A percentile compares a stretch with the other conserved stretches of the same genome.
These are phyloP conservation scores for Closterium sp. DNA, from an alignment of 139 green algal genomes.

Conservation along the genomic window DNA sequence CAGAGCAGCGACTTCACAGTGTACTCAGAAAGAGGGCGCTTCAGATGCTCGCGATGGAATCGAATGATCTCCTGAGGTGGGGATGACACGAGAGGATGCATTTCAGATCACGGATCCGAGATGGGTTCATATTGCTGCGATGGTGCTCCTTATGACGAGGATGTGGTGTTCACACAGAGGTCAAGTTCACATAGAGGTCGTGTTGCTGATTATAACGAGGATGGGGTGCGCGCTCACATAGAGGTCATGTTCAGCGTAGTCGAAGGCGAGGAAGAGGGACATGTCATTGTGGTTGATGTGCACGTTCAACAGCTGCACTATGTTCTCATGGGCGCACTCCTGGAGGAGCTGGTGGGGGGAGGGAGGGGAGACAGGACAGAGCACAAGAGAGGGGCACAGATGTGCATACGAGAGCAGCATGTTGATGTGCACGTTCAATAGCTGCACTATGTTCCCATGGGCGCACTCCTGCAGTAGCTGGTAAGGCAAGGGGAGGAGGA, in stretches of 20 bases:
- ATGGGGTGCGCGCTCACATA: slow-evolving; percentile 32
- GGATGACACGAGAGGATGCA: background rate
- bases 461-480: slow-evolving; percentile 47
- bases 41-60: slow-evolving; percentile 46
- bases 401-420: slow-evolving; percentile 7
- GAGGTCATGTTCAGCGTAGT: slow-evolving; percentile 59
- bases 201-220: too few species aligned
- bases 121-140: too few species aligned
- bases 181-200: too few species aligned
- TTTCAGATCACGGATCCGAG: too few species aligned
- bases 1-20: slow-evolving; percentile 62
- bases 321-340: slow-evolving; percentile 55
- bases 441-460: slow-evolving; percentile 57
- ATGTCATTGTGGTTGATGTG: slow-evolving; percentile 52
- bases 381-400: too few species aligned
- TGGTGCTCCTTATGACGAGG: too few species aligned
- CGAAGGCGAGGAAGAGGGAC: slow-evolving; percentile 54
- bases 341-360: slow-evolving; percentile 38
- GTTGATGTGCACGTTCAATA: slow-evolving; percentile 54
- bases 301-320: slow-evolving; percentile 54
- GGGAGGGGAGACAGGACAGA: too few species aligned
- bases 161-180: too few species aligned
- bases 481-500: too few species aligned
- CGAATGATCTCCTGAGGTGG: slow-evolving; percentile 47
- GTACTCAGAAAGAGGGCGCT: slow-evolving; percentile 28